Conservation (phyloP, 225 moss, liverwort and hornwort genomes). For the Rhytidiadelphus loreus region DNA sequence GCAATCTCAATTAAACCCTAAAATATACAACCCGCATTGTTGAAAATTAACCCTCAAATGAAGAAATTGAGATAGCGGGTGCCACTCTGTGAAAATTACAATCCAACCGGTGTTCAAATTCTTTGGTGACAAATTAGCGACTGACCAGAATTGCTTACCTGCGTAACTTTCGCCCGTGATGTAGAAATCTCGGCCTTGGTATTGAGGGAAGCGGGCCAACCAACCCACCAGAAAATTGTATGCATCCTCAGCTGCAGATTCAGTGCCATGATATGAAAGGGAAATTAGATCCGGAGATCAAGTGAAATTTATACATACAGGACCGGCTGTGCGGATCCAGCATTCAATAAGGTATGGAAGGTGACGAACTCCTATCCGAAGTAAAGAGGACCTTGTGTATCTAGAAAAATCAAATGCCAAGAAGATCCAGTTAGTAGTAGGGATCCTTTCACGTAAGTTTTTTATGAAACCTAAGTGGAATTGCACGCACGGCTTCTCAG, state of each 20-base stretch:
- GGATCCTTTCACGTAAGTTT: neutral
- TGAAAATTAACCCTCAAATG: neutral
- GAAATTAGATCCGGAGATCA: neutral
- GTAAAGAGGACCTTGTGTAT: neutral
- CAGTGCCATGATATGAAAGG: neutral
- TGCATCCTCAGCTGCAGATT: slow-evolving; percentile 58
- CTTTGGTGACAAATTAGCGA: too few species aligned
- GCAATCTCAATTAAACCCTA: neutral
- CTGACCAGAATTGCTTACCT: neutral
- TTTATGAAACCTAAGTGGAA: neutral
- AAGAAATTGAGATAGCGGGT: too few species aligned
- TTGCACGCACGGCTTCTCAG: neutral
- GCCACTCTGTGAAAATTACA: too few species aligned
- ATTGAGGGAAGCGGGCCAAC: slow-evolving; percentile 66
- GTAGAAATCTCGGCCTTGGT: slow-evolving; percentile 53
- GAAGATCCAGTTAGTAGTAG: neutral
- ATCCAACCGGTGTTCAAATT: neutral
- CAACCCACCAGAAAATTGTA: slow-evolving; percentile 62
- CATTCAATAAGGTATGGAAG: neutral
- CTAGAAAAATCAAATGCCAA: neutral
- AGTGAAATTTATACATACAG: neutral
- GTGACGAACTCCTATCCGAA: neutral
- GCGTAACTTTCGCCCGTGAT: slow-evolving; percentile 77
- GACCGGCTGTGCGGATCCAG: neutral
- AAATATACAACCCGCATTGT: too few species aligned